phyloP scores from a whole-genome alignment of 1,284 basidiomycete species.

The Malassezia pachydermatis region DNA sequence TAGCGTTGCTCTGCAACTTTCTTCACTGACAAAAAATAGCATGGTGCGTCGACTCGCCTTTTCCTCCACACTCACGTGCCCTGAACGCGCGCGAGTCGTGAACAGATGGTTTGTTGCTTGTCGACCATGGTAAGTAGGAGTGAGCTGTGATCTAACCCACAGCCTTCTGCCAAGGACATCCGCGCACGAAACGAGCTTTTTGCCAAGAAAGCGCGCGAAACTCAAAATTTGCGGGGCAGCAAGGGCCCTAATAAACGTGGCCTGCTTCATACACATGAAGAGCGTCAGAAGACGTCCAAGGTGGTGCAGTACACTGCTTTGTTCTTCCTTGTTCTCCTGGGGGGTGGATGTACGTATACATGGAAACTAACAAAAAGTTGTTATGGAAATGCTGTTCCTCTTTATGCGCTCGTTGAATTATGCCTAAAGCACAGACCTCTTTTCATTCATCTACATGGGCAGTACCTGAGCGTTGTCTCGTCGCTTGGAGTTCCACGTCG shows the following conservation, averaged over 20 bases:
- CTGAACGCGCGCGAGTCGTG: too few species aligned
- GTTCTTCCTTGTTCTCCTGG: constrained; percentile 10
- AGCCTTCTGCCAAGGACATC: constrained; percentile 18
- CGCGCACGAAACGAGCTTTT: constrained; percentile 10
- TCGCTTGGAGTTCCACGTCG: neutral
- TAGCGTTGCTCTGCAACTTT: too few species aligned
- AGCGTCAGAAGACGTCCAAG: constrained; percentile 1
- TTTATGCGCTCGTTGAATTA: constrained; percentile 1
- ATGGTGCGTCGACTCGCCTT: too few species aligned
- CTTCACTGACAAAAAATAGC: too few species aligned
- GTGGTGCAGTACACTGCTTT: constrained; percentile 9
- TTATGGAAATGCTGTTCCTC: constrained; percentile 10
- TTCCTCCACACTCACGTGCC: too few species aligned
- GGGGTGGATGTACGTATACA: constrained; percentile 14
- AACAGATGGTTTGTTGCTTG: neutral
- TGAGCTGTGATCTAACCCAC: constrained; percentile 4
- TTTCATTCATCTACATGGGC: constrained; percentile 6
- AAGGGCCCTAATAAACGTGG: constrained; percentile 7
- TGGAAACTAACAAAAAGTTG: constrained; percentile 8
- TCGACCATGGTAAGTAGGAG: constrained; percentile 7
- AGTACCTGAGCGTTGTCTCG: neutral
- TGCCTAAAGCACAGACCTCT: neutral
- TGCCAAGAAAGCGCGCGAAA: constrained; percentile 14
- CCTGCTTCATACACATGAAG: constrained; percentile 6
- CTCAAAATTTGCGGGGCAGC: constrained; percentile 8